phyloP scores from a whole-genome alignment of 2,329 filamentous ascomycete genomes.

The Sporothrix inflata region DNA sequence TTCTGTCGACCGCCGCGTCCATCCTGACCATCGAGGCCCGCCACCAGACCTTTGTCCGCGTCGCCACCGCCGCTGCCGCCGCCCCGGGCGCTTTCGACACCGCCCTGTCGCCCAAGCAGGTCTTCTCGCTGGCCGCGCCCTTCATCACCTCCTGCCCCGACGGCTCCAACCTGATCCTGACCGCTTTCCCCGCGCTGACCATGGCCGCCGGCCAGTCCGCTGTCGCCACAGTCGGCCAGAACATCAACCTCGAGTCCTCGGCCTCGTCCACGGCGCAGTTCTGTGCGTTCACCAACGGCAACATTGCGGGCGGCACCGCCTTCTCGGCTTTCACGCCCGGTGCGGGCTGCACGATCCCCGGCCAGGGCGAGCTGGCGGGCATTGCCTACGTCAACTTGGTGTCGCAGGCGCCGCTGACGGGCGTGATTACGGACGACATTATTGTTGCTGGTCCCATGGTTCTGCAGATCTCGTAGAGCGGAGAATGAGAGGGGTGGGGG shows the following conservation, averaged over 20 bases:
- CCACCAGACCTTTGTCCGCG: conserved; percentile 73
- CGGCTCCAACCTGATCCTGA: conserved; percentile 65
- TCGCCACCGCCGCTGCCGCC: conserved; percentile 59
- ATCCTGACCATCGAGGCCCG: conserved; percentile 75
- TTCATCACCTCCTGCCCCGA: conserved; percentile 73
- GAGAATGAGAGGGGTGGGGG: conserved; percentile 33
- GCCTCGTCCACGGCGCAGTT: conserved; percentile 56
- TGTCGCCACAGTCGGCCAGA: conserved; percentile 47
- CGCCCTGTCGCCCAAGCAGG: conserved; percentile 66
- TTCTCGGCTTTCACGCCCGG: conserved; percentile 61
- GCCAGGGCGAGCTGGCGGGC: conserved; percentile 57
- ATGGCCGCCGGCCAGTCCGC: conserved; percentile 52
- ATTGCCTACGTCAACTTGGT: conserved; percentile 70
- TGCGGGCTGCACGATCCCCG: conserved; percentile 63
- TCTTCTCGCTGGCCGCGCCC: conserved; percentile 73
- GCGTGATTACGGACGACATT: conserved; percentile 62
- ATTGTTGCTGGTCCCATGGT: conserved; percentile 68
- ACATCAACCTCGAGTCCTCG: conserved; percentile 54
- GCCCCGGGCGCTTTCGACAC: conserved; percentile 73
- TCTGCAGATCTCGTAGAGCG: conserved; percentile 52
- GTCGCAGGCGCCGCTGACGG: conserved; percentile 53
- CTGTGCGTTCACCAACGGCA: conserved; percentile 70
- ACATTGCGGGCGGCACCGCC: conserved; percentile 58
- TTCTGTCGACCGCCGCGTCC: conserved; percentile 68
- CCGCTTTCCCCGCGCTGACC: conserved; percentile 62